Percentiles rank a stretch among this genome's conserved stretches.
Conservation (phyloP, 1,284 basidiomycete genomes). For the Kwoniella shivajii region DNA sequence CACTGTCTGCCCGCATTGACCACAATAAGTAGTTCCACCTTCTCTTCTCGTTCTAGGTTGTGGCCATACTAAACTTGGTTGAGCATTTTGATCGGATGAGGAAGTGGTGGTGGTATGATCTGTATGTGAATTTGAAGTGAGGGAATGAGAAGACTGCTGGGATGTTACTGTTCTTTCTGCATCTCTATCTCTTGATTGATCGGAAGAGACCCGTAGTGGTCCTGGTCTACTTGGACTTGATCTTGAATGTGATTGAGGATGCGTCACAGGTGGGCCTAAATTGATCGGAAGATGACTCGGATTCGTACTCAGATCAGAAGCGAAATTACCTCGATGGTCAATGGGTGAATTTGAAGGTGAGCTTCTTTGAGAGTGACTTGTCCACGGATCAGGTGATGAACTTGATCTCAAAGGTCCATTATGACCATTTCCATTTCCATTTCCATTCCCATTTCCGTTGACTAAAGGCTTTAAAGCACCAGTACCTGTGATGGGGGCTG, state of each 20-base stretch:
- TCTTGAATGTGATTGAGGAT: slow-evolving; percentile 4
- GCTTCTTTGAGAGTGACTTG: slow-evolving; percentile 12
- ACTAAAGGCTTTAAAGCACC: slow-evolving; percentile 8
- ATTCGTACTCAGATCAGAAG: slow-evolving; percentile 3
- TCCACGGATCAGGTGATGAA: slow-evolving; percentile 43
- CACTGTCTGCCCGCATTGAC: slow-evolving; percentile 51
- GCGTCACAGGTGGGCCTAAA: slow-evolving; percentile 1
- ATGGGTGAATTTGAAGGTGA: slow-evolving; percentile 35
- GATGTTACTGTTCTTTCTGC: slow-evolving; percentile 17
- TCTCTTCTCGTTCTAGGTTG: slow-evolving; percentile 24
- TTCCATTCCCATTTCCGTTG: too few species aligned
- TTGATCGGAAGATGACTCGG: slow-evolving; percentile 2
- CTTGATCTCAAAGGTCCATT: slow-evolving; percentile 37
- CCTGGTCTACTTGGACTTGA: neutral
- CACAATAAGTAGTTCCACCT: slow-evolving; percentile 43
- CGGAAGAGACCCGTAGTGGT: slow-evolving; percentile 4
- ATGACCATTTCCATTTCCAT: slow-evolving; percentile 9
- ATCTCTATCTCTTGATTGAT: slow-evolving; percentile 7
- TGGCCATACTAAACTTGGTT: slow-evolving; percentile 19
- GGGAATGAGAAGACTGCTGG: slow-evolving; percentile 15
- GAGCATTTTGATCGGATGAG: slow-evolving; percentile 1
- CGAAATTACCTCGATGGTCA: slow-evolving; percentile 26
- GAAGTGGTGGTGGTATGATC: neutral
- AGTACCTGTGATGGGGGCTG: slow-evolving; percentile 28
- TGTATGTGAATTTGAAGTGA: neutral